Percentiles rank a stretch among this genome's conserved stretches.
Evolutionary conservation across 73 alveolate genomes (phyloP).

Genomic region (Tetrahymena thermophila): DNA sequence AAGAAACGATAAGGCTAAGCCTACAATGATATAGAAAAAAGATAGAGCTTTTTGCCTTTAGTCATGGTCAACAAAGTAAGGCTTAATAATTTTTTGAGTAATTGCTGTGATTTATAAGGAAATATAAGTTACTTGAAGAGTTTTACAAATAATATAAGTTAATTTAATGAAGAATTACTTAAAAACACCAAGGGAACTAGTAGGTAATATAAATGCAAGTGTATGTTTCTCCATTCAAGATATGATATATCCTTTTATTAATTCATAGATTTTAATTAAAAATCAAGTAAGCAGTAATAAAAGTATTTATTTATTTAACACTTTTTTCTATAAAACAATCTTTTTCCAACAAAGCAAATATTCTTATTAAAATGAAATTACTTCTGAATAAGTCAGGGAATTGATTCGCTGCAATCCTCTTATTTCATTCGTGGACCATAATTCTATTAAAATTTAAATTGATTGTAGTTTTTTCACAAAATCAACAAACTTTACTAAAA

Average conservation of each 20-base stretch:
- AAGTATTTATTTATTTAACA: background rate
- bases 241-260: background rate
- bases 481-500: background rate
- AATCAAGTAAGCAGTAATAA: background rate
- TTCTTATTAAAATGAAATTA: background rate
- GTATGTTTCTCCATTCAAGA: background rate
- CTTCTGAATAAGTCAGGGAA: background rate
- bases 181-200: background rate
- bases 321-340: background rate
- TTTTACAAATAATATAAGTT: background rate
- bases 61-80: background rate
- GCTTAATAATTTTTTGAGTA: background rate
- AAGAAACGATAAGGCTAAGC: background rate
- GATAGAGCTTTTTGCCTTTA: background rate
- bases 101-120: background rate
- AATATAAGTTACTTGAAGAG: too few species aligned
- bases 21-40: background rate
- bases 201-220: background rate
- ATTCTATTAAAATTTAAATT: background rate
- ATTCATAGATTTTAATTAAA: too few species aligned
- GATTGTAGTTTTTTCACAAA: background rate
- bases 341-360: background rate
- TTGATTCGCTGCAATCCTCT: background rate
- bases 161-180: background rate
- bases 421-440: background rate